A percentile compares a stretch with the other conserved stretches of the same genome.
Conservation (phyloP, 179 eudicot genomes). For the Spergularia azorica region DNA sequence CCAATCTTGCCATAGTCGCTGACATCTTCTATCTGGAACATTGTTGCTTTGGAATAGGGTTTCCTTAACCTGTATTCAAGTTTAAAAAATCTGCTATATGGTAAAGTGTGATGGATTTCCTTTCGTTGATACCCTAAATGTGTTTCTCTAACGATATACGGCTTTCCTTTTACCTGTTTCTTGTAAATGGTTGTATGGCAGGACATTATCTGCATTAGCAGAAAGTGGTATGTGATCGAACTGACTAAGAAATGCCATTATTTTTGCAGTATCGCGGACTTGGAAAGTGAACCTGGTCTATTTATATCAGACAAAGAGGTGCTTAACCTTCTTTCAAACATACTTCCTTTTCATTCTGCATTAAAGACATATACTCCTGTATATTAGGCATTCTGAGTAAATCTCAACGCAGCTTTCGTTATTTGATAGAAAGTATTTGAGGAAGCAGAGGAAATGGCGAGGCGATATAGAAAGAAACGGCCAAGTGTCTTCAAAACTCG, state of each 20-base stretch:
- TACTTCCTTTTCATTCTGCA: neutral
- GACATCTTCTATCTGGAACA: neutral
- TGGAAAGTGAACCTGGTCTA: constrained; percentile 94
- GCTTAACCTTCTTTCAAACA: neutral
- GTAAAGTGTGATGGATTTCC: neutral
- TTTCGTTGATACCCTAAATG: neutral
- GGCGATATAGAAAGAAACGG: constrained; percentile 58
- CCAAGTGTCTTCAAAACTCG: constrained; percentile 32
- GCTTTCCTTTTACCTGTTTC: neutral
- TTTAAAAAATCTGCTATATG: neutral
- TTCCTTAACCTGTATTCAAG: neutral
- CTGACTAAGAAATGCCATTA: constrained; percentile 4
- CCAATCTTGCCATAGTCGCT: neutral
- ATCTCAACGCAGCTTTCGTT: neutral
- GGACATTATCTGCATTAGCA: neutral
- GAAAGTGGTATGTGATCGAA: neutral
- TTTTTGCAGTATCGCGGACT: constrained; percentile 70
- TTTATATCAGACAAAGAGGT: constrained; percentile 82
- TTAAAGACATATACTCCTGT: neutral
- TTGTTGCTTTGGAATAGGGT: neutral
- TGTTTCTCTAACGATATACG: too few species aligned
- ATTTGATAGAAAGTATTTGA: constrained; percentile 66
- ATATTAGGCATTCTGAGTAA: neutral
- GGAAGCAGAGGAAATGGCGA: constrained; percentile 90
- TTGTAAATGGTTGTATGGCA: neutral